Base-by-base conservation (phyloP, 495 filamentous ascomycete genomes). In the Evansstolkia leycettana region DNA sequence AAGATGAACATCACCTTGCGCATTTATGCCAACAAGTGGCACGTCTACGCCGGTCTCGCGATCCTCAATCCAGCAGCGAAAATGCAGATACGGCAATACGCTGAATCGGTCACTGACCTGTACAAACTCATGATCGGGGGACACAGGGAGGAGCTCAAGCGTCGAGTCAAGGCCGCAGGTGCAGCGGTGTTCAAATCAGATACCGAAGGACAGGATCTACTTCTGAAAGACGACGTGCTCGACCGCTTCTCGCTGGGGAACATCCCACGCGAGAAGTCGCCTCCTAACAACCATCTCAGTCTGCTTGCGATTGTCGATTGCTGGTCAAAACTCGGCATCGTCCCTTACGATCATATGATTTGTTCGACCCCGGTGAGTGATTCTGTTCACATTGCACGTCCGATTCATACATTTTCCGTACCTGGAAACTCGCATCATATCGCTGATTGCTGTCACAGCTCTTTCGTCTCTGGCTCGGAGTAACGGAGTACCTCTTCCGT, bases 271-370 rank as follows among this genome's bases (percentile, higher is more conserved):
- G 75, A 76, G 40, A 66, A 75, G 46, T 64, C 77, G 0, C 65
- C 79, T 13, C 84, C 80, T 17, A 98, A 98, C 58, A 95, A 85
- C 48, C 90, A 98, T 55, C 65, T 98, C 19, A 82, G 75, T 58
- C 71, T 98, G 32, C 72, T 98, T 25, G 92, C 89, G n/a, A 98
- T 98, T 74, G 90, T 96, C 17, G 90, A 98, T 60, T 96, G 86
- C 58, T 98, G 90, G 90, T 88, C 78, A 57, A 82, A 82, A 39
- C 67, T 94, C 10, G 82, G 78, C 20, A 98, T 94, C 42, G 82
- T 90, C 20, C 90, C 90, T 1, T 98, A 96, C 55, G 88, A 96
- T 57, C 90, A 98, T 64, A 95, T 96, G 86, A 94, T 98, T 45
- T 98, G 90, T 62, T 93, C 84, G 9, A 98, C 90, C 10, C 90